These are phyloP conservation scores for Yarrowia keelungensis DNA, from an alignment of 805 yeast species.

Conservation along the genomic window DNA sequence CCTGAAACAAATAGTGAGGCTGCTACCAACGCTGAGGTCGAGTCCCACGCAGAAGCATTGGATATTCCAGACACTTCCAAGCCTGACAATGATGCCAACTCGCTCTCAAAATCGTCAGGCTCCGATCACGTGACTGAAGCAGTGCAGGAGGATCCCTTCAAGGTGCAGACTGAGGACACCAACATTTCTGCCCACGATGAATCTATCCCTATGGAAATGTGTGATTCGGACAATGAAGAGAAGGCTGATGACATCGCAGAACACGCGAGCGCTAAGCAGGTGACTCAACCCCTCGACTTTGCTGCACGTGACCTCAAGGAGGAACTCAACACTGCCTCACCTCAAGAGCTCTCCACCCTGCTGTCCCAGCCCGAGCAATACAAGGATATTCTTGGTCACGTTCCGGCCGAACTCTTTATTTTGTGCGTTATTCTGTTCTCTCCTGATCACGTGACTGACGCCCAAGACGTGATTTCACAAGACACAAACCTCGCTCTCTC, in stretches of 20 bases:
- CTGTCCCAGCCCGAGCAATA: neutral
- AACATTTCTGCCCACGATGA: neutral
- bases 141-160: conserved; percentile 3
- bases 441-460: neutral
- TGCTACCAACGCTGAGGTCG: no score
- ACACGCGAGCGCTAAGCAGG: no score
- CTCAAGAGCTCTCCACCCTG: neutral
- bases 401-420: conserved; percentile 9
- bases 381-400: neutral
- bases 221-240: neutral
- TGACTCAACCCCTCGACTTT: neutral
- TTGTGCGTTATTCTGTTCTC: conserved; percentile 21
- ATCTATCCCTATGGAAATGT: conserved; percentile 26
- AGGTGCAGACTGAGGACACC: neutral
- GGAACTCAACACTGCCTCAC: conserved; percentile 3
- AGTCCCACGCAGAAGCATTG: no score
- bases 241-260: no score
- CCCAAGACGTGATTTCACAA: neutral
- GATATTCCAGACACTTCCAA: no score
- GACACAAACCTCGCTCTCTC: conserved; percentile 23
- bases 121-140: conserved; percentile 8
- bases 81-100: no score
- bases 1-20: no score
- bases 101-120: neutral
- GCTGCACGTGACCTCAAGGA: neutral